These are phyloP conservation scores for Salix purpurea DNA, from an alignment of 345 rosid genomes.

Conservation along the genomic window DNA sequence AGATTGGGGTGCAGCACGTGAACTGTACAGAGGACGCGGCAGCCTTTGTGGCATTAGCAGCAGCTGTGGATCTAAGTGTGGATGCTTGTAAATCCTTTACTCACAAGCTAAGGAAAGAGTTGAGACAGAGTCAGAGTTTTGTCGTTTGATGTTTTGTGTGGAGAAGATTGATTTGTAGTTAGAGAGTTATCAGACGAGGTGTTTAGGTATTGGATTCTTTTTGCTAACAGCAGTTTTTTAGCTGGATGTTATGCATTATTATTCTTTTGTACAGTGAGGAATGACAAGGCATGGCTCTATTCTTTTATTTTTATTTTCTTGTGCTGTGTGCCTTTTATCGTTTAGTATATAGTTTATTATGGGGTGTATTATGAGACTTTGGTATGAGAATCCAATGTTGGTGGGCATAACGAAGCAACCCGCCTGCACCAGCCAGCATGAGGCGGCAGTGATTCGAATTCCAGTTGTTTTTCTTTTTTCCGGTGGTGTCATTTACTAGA, in stretches of 20 bases:
- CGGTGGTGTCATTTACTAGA: background rate
- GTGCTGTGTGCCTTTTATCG: background rate
- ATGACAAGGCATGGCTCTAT: slow-evolving; percentile 13
- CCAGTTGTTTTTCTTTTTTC: background rate
- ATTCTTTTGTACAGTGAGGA: slow-evolving; percentile 22
- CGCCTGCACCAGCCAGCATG: background rate
- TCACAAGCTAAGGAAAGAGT: slow-evolving; percentile 76
- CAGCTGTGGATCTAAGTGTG: slow-evolving; percentile 93
- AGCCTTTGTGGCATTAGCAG: slow-evolving; percentile 81
- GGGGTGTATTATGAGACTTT: background rate
- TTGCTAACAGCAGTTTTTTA: slow-evolving; percentile 33
- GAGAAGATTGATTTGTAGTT: slow-evolving; percentile 37
- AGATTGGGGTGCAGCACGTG: slow-evolving; percentile 87
- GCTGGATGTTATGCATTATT: slow-evolving; percentile 33
- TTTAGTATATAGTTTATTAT: background rate
- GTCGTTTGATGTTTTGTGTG: slow-evolving; percentile 42
- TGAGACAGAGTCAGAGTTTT: slow-evolving; percentile 56
- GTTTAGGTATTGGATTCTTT: slow-evolving; percentile 28
- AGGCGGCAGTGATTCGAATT: background rate
- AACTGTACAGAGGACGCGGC: slow-evolving; percentile 98
- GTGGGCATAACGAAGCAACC: background rate
- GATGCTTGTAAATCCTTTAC: slow-evolving; percentile 85
- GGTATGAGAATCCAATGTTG: slow-evolving; percentile 8
- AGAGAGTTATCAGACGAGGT: slow-evolving; percentile 14
- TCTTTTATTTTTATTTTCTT: background rate